Conservation (phyloP, 495 filamentous ascomycete species). For the Aspergillus carlsbadensis region DNA sequence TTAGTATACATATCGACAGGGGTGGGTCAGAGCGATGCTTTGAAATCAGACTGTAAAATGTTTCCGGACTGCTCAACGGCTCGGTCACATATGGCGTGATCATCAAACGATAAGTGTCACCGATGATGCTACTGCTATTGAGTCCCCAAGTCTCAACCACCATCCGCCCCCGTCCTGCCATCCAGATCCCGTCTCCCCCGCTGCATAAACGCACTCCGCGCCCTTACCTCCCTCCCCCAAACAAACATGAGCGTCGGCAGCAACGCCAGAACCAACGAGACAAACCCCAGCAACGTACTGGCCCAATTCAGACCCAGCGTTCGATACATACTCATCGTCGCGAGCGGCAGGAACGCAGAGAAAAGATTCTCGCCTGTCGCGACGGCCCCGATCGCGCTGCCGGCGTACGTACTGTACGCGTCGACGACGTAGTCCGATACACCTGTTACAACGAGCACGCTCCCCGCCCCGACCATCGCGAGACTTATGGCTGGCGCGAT, state of each 20-base stretch:
- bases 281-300: slow-evolving; percentile 39
- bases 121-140: too few relatives aligned
- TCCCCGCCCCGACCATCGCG: slow-evolving; percentile 24
- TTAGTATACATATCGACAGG: too few relatives aligned
- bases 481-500: slow-evolving; percentile 25
- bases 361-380: slow-evolving; percentile 39
- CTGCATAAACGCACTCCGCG: slow-evolving; percentile 37
- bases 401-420: slow-evolving; percentile 34
- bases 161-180: too few relatives aligned
- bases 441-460: slow-evolving; percentile 31
- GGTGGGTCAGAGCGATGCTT: too few relatives aligned
- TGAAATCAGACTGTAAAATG: too few relatives aligned
- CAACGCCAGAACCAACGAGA: slow-evolving; percentile 29
- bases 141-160: too few relatives aligned
- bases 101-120: too few relatives aligned
- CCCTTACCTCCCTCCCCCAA: slow-evolving; percentile 31
- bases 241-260: slow-evolving; percentile 29
- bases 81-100: too few relatives aligned
- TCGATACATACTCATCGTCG: slow-evolving; percentile 41
- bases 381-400: slow-evolving; percentile 35
- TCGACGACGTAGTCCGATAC: slow-evolving; percentile 35
- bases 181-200: too few relatives aligned
- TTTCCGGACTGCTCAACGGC: too few relatives aligned
- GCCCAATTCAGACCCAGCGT: slow-evolving; percentile 46
- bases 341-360: slow-evolving; percentile 39